A percentile compares a stretch with the other conserved stretches of the same genome.
Conservation (phyloP, 257 asterid species). For the Cordia subcordata region DNA sequence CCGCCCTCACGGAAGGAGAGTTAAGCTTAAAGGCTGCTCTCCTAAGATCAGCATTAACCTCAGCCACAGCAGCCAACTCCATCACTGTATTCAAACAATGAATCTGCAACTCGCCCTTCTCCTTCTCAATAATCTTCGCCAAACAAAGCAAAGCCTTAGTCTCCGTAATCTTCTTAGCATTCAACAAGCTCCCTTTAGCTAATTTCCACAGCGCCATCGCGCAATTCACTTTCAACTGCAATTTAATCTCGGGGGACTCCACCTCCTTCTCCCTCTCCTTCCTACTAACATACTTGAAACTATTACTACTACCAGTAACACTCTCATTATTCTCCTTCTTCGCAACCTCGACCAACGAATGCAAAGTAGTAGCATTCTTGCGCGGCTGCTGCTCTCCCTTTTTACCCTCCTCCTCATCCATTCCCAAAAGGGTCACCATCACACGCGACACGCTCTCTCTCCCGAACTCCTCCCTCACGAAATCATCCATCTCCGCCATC, state of each 20-base stretch:
- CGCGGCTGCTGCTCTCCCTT: slow-evolving; percentile 24
- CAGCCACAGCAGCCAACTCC: slow-evolving; percentile 59
- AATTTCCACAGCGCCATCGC: slow-evolving; percentile 45
- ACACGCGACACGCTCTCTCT: slow-evolving; percentile 51
- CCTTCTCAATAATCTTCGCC: slow-evolving; percentile 50
- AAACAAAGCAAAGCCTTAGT: slow-evolving; percentile 51
- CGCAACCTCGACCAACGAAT: slow-evolving; percentile 30
- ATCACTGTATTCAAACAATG: slow-evolving; percentile 41
- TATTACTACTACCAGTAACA: slow-evolving; percentile 14
- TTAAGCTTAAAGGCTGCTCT: slow-evolving; percentile 45
- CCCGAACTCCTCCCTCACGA: slow-evolving; percentile 54
- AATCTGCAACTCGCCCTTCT: slow-evolving; percentile 36
- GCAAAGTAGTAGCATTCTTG: slow-evolving; percentile 23
- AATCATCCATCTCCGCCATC: slow-evolving; percentile 37
- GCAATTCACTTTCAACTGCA: slow-evolving; percentile 38
- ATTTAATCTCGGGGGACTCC: slow-evolving; percentile 39
- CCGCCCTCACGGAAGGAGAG: slow-evolving; percentile 41
- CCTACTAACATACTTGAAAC: slow-evolving; percentile 13
- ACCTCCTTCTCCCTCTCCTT: slow-evolving; percentile 32
- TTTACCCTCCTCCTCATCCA: slow-evolving; percentile 36
- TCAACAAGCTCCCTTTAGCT: slow-evolving; percentile 37
- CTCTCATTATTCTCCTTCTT: slow-evolving; percentile 14
- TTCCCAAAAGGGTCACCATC: slow-evolving; percentile 37
- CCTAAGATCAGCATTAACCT: slow-evolving; percentile 35
- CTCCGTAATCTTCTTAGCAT: slow-evolving; percentile 47